Evolutionary conservation across 2,329 filamentous ascomycete species (phyloP).

Genomic region (Neonectria hederae): DNA sequence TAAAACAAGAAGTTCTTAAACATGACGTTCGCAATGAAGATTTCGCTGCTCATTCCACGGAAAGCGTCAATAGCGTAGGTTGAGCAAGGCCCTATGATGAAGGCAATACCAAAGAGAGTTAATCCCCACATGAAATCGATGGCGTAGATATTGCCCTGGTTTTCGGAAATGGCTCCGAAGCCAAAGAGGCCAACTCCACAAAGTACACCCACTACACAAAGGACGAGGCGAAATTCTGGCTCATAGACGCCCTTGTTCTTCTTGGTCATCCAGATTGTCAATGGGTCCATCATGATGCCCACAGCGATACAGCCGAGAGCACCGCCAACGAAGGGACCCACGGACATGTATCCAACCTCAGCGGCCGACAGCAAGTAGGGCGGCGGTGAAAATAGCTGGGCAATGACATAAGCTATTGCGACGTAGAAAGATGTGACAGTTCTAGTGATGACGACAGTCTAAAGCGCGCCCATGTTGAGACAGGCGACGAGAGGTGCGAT

Average conservation of each 20-base stretch:
- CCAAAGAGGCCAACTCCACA: slow-evolving; percentile 4
- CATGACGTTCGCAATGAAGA: slow-evolving; percentile 24
- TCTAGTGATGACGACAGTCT: background rate
- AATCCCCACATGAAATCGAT: slow-evolving; percentile 17
- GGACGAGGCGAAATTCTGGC: slow-evolving; percentile 19
- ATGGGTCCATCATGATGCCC: slow-evolving; percentile 4
- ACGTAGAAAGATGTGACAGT: slow-evolving; percentile 20
- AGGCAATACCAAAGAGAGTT: slow-evolving; percentile 18
- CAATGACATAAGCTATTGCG: background rate
- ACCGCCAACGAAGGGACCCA: slow-evolving; percentile 15
- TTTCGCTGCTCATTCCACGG: slow-evolving; percentile 12
- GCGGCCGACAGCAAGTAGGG: background rate
- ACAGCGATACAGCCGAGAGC: slow-evolving; percentile 6
- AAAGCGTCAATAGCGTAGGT: slow-evolving; percentile 18
- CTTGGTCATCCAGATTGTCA: slow-evolving; percentile 11
- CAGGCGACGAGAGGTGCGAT: slow-evolving; percentile 13
- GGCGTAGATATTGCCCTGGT: slow-evolving; percentile 2
- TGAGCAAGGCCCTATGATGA: background rate
- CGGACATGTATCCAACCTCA: background rate
- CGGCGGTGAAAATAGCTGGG: background rate
- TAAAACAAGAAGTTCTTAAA: slow-evolving; percentile 8
- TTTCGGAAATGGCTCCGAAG: slow-evolving; percentile 10
- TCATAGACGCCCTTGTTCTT: slow-evolving; percentile 23
- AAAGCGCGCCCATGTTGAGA: slow-evolving; percentile 10
- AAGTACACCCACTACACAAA: background rate